Percentiles rank a stretch among this genome's conserved stretches.
Evolutionary conservation across 2,329 filamentous ascomycete species (phyloP).

Genomic region (Fusarium sp.): DNA sequence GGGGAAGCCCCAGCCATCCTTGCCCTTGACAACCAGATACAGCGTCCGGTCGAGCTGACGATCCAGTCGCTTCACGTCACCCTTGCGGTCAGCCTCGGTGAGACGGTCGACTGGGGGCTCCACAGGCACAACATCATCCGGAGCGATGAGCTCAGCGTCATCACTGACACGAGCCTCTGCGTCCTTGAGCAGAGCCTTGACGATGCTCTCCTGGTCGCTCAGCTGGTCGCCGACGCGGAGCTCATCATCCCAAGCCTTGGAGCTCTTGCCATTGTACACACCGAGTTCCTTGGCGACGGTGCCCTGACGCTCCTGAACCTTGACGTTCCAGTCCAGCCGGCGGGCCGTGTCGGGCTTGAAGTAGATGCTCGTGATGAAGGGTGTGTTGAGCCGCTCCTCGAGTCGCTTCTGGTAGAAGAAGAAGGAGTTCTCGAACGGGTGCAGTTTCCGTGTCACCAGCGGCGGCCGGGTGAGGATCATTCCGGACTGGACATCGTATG

Average conservation of each 20-base stretch:
- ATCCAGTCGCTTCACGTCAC: slow-evolving; percentile 83
- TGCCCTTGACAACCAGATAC: slow-evolving; percentile 85
- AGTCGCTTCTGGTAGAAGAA: slow-evolving; percentile 98
- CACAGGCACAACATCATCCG: slow-evolving; percentile 72
- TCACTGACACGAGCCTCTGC: slow-evolving; percentile 74
- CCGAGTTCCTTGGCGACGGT: slow-evolving; percentile 88
- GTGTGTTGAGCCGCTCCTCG: slow-evolving; percentile 89
- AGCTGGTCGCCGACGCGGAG: slow-evolving; percentile 79
- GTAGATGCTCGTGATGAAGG: slow-evolving; percentile 93
- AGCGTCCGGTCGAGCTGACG: slow-evolving; percentile 83
- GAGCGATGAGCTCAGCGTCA: slow-evolving; percentile 69
- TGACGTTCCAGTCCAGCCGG: slow-evolving; percentile 90
- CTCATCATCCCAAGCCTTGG: slow-evolving; percentile 91
- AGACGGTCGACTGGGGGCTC: slow-evolving; percentile 76
- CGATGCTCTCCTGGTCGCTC: slow-evolving; percentile 71
- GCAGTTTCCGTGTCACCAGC: slow-evolving; percentile 84
- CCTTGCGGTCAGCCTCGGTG: slow-evolving; percentile 82
- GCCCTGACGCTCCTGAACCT: slow-evolving; percentile 78
- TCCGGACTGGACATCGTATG: slow-evolving; percentile 69
- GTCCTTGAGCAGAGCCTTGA: slow-evolving; percentile 79
- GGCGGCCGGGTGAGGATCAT: slow-evolving; percentile 91
- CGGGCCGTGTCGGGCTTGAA: slow-evolving; percentile 90
- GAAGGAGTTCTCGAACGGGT: slow-evolving; percentile 90
- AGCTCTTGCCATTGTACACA: slow-evolving; percentile 77
- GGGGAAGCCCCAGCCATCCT: slow-evolving; percentile 87